These are phyloP conservation scores for Schizophyllum commune DNA, from an alignment of 1,284 basidiomycete species.

Conservation along the genomic window DNA sequence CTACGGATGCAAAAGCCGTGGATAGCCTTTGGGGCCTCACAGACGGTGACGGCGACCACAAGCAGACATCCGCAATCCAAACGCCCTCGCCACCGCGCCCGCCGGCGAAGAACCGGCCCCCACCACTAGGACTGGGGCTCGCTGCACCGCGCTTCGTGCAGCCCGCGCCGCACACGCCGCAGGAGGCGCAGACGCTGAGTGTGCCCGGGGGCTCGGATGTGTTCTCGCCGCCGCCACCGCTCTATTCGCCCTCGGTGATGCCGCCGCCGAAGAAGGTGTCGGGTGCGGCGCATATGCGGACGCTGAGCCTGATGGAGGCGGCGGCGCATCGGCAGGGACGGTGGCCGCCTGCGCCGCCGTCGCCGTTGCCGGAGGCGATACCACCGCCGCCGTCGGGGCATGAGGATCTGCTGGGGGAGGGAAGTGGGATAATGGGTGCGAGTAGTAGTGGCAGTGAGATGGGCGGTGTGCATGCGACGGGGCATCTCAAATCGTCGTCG, in stretches of 20 bases:
- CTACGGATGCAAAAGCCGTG: conserved; percentile 14
- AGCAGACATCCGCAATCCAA: conserved; percentile 13
- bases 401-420: conserved; percentile 8
- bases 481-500: conserved; percentile 4
- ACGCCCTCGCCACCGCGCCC: conserved; percentile 36
- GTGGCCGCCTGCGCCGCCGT: conserved; percentile 57
- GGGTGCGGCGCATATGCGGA: conserved; percentile 40
- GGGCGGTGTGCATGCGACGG: conserved; percentile 4
- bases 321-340: conserved; percentile 42
- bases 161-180: too few relatives aligned
- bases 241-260: conserved; percentile 13
- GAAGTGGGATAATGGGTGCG: conserved; percentile 9
- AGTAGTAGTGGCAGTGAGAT: conserved; percentile 1
- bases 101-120: conserved; percentile 26
- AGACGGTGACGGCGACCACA: neutral
- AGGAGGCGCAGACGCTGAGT: neutral
- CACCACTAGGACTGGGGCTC: neutral
- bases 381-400: conserved; percentile 24
- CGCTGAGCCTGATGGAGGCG: conserved; percentile 44
- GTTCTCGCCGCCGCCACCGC: conserved; percentile 2
- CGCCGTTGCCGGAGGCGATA: conserved; percentile 36
- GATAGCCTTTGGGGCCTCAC: neutral
- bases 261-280: conserved; percentile 15
- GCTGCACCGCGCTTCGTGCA: too few relatives aligned
- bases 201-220: neutral